Conservation (phyloP, 2,329 filamentous ascomycete genomes). For the Cytospora piceae region DNA sequence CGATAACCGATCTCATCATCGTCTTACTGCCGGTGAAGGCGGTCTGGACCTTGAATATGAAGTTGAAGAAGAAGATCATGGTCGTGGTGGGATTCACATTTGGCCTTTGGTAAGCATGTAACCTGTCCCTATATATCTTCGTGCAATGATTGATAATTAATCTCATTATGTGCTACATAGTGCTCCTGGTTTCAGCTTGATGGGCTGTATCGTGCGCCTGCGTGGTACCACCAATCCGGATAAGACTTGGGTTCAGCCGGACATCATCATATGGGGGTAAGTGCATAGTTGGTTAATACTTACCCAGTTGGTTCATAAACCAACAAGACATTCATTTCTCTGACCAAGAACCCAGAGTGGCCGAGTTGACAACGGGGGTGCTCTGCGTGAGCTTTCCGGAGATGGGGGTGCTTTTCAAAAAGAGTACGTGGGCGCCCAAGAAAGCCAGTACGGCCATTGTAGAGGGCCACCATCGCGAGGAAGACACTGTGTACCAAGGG, state of each 20-base stretch:
- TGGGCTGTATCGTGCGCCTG: constrained; percentile 8
- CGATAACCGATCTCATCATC: constrained; percentile 9
- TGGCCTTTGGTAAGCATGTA: constrained; percentile 6
- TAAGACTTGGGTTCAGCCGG: constrained; percentile 16
- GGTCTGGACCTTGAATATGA: constrained; percentile 16
- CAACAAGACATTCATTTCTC: background rate
- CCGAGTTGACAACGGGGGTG: constrained; percentile 9
- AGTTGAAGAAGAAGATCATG: background rate
- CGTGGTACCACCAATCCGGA: constrained; percentile 4
- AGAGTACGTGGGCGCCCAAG: background rate
- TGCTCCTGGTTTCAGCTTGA: constrained; percentile 9
- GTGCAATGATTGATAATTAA: background rate
- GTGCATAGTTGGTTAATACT: background rate
- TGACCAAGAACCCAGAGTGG: background rate
- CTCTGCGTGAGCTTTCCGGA: constrained; percentile 19
- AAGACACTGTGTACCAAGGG: background rate
- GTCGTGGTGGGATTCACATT: constrained; percentile 10
- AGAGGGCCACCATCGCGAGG: background rate
- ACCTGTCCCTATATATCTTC: too few species aligned
- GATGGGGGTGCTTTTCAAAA: constrained; percentile 3
- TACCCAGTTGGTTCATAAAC: background rate
- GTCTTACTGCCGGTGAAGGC: constrained; percentile 7
- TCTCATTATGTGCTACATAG: background rate
- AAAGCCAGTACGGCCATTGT: constrained; percentile 5
- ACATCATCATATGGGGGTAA: constrained; percentile 18